Evolutionary conservation across 306 rosid species (phyloP), one percentile per base, ranked within the genome.

Genomic region (Begonia loranthoides): DNA sequence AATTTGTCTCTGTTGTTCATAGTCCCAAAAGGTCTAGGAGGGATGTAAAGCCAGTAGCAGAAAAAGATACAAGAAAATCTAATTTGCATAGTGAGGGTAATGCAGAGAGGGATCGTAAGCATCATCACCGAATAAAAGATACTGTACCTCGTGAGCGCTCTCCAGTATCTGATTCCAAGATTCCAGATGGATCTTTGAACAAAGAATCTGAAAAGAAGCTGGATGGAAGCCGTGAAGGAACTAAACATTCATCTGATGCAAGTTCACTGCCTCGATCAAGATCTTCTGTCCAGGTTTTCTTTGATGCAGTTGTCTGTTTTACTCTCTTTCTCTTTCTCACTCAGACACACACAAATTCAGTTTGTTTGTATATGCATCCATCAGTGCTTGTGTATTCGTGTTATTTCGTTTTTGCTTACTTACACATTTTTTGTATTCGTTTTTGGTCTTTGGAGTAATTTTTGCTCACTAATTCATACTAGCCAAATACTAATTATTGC

Each of bases 21-120:
- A 85, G 99, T 67, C 83, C 92, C 15, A 85, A 78, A 80, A 73
- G 85, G 70, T 70, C 72, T 36, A 82, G 81, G 78, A 90, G 87
- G 72, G 87, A 78, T 72, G 81, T 66, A 41, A 72, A 68, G 51
- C 74, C 65, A 17, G 81, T 58, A 60, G 73, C 66, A 10, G 80
- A 72, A 48, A 81, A 77, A 72, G 33, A 55, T 24, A 51, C 70
- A 9, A 50, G 59, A 12, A 59, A 58, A 34, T 28, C 58, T 65
- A 67, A 58, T 66, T 47, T 48, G 52, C 66, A 71, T 14, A 62
- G n/a, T 52, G 76, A 57, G 65, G 71, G 55, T 41, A 73, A 67
- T 15, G 39, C 41, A 34, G 83, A 66, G 15, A 66, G 57, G 57
- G 85, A 66, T 55, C 72, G 56, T 22, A 79, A 77, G 60, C 77